Percentiles rank a stretch among this genome's conserved stretches.
These are phyloP conservation scores for Kodamaea fungicola DNA, from an alignment of 1,139 yeast genomes.

Conservation along the genomic window DNA sequence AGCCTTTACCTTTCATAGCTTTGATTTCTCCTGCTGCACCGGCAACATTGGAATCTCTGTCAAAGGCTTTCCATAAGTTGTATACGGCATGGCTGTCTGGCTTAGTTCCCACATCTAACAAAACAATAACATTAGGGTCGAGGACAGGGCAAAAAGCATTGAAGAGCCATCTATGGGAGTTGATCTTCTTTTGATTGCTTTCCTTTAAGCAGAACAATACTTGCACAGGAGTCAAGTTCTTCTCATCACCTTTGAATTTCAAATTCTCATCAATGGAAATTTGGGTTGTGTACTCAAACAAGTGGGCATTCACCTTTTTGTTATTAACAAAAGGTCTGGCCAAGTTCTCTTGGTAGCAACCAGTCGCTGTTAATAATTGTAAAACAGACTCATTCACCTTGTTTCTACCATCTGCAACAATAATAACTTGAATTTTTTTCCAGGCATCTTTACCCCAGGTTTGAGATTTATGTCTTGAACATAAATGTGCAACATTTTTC, in stretches of 20 bases:
- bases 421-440: conserved; percentile 89
- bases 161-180: conserved; percentile 93
- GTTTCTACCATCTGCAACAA: conserved; percentile 91
- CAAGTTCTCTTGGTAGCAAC: conserved; percentile 94
- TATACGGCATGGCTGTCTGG: conserved; percentile 83
- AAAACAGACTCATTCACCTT: conserved; percentile 79
- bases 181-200: conserved; percentile 82
- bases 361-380: conserved; percentile 86
- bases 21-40: conserved; percentile 98
- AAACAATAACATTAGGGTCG: conserved; percentile 81
- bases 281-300: conserved; percentile 92
- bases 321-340: conserved; percentile 92
- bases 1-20: conserved; percentile 87
- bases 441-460: conserved; percentile 96
- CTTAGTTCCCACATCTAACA: conserved; percentile 90
- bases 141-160: conserved; percentile 88
- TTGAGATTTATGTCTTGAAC: conserved; percentile 73
- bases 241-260: conserved; percentile 74
- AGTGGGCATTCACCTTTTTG: conserved; percentile 84
- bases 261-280: conserved; percentile 80
- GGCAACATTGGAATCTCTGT: conserved; percentile 91
- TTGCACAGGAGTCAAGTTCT: conserved; percentile 89
- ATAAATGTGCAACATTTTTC: conserved; percentile 84
- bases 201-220: conserved; percentile 87
- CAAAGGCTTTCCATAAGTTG: conserved; percentile 95